These are phyloP conservation scores for Pseudogymnoascus verrucosus DNA, from an alignment of 2,329 filamentous ascomycete genomes.

Conservation along the genomic window DNA sequence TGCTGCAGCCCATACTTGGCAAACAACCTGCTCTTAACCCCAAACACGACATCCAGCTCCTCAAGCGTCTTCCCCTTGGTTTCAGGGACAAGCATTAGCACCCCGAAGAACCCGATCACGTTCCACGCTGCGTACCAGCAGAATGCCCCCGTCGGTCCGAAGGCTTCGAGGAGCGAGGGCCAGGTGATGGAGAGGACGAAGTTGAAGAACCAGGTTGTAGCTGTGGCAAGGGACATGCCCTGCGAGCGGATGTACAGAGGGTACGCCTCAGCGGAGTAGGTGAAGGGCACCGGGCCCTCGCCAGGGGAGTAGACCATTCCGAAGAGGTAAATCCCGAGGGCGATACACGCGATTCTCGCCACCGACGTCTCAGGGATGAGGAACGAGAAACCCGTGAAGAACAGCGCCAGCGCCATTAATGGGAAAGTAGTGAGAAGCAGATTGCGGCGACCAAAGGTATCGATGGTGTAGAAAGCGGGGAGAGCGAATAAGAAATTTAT, in stretches of 20 bases:
- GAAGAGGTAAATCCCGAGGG: constrained; percentile 43
- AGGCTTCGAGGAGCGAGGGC: constrained; percentile 10
- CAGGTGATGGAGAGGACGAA: constrained; percentile 17
- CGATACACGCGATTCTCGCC: constrained; percentile 27
- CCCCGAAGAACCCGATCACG: constrained; percentile 44
- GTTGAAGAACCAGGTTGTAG: constrained; percentile 35
- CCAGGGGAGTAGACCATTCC: constrained; percentile 48
- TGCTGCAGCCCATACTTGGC: constrained; percentile 19
- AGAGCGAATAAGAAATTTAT: constrained; percentile 59
- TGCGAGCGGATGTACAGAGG: constrained; percentile 51
- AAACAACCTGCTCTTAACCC: constrained; percentile 15
- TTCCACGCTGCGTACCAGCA: constrained; percentile 29
- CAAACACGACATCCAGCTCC: constrained; percentile 41
- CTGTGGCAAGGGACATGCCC: constrained; percentile 52
- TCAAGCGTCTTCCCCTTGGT: constrained; percentile 41
- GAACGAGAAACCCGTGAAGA: constrained; percentile 46
- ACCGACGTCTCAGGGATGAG: constrained; percentile 34
- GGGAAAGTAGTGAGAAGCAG: constrained; percentile 58
- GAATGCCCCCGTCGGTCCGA: background rate
- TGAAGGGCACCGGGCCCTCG: constrained; percentile 53
- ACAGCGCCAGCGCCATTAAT: constrained; percentile 47
- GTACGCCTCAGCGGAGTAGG: constrained; percentile 60
- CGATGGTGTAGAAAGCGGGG: constrained; percentile 57
- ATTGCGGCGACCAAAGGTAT: constrained; percentile 58
- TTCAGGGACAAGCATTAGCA: constrained; percentile 50